Base-by-base conservation (phyloP, 2,329 filamentous ascomycete species). In the Aureobasidium uvarum region DNA sequence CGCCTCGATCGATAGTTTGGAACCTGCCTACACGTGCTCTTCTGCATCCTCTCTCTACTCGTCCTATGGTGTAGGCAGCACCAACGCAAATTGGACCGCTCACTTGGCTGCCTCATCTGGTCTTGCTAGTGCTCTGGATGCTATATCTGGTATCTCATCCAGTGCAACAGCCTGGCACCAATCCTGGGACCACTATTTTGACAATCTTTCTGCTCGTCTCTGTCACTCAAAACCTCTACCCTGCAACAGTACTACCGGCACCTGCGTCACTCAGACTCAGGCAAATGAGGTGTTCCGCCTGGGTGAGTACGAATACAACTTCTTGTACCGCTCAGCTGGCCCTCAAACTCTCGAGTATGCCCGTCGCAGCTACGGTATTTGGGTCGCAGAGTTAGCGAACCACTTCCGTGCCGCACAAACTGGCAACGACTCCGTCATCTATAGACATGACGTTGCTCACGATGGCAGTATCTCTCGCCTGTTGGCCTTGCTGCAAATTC, bases 101-200 rank as follows among this genome's bases (percentile, higher is more conserved):
- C 90, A 94, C 75, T 80, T 94, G 13, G 79, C 80, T 4, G 81
- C 79, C 23, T 81, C 88, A 0, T 72, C 75, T 2, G 69, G 77
- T 0, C 78, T 95, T 0, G 90, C 85, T 72, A 71, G 75, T 6
- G 76, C 75, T 0, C 83, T 95, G 0, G 91, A 95, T 71, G 74
- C 78, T 48, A 83, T 94, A 52, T 91, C 89, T 0, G 89, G 88
- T 36, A 84, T 95, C 0, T 73, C 82, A 0, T 67, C 80, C 0
- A 76, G 75, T 39, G 83, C 87, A 67, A 72, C 73, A 0, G 87
- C 81, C 3, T 95, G 91, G 80, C 90, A 94, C 72, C 81, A 77
- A 46, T 87, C 83, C 62, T 88, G 89, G 71, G 91, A 95, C 72
- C 91, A 92, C 75, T 95, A 95, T 78, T 95, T 88, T 71, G 91